phyloP scores from a whole-genome alignment of 2,329 filamentous ascomycete species.

The Rutstroemia sp. region DNA sequence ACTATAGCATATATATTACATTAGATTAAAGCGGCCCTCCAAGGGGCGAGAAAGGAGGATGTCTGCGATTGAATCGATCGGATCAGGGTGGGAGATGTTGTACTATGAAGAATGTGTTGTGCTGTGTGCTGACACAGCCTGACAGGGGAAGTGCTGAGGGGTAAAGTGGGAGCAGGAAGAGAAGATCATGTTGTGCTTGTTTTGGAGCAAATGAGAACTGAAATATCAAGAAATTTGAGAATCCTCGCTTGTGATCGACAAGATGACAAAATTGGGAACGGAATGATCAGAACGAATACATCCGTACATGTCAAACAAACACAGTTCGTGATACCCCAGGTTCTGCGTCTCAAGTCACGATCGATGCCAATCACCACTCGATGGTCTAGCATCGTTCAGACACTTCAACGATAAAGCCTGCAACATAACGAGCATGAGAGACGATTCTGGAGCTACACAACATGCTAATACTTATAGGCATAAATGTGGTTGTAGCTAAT shows the following conservation, averaged over 20 bases:
- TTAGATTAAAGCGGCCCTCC: neutral
- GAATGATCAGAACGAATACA: neutral
- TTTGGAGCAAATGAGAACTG: neutral
- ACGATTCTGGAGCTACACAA: neutral
- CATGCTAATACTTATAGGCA: neutral
- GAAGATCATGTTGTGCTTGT: neutral
- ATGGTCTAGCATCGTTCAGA: neutral
- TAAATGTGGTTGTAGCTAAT: neutral
- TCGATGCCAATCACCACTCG: neutral
- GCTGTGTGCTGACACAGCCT: neutral
- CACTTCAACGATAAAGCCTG: neutral
- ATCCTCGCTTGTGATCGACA: neutral
- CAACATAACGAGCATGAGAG: neutral
- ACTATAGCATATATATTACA: neutral
- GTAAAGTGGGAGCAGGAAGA: neutral
- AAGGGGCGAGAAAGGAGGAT: neutral
- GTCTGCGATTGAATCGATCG: constrained; percentile 7
- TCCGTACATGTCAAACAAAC: neutral
- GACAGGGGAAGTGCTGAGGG: neutral
- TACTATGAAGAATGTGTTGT: neutral
- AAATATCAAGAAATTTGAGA: neutral
- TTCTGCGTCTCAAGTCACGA: neutral
- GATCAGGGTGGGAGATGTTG: constrained; percentile 6
- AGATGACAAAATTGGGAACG: neutral
- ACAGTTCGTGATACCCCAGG: neutral